Percentiles rank a stretch among this genome's conserved stretches.
phyloP scores from a whole-genome alignment of 2,329 filamentous ascomycete genomes.

The Emergomyces orientalis region DNA sequence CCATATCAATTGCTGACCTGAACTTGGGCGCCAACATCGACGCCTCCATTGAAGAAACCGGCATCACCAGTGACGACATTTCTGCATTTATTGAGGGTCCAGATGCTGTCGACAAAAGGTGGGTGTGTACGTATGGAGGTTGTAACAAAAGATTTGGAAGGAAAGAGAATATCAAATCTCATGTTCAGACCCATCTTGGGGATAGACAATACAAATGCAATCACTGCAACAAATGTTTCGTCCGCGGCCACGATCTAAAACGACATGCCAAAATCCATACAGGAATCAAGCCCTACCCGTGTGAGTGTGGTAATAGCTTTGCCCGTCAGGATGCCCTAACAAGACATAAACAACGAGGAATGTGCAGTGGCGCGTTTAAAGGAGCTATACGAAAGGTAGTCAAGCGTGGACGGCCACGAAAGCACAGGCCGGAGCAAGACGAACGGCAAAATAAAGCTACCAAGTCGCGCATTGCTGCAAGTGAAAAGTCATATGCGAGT shows the following conservation, averaged over 20 bases:
- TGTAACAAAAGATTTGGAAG: constrained; percentile 90
- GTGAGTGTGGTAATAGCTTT: constrained; percentile 88
- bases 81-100: constrained; percentile 64
- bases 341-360: constrained; percentile 84
- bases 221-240: constrained; percentile 89
- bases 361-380: constrained; percentile 93
- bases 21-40: constrained; percentile 49
- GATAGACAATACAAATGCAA: constrained; percentile 93
- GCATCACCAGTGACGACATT: constrained; percentile 79
- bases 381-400: constrained; percentile 59
- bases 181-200: constrained; percentile 95
- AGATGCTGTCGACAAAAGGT: constrained; percentile 64
- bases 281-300: constrained; percentile 89
- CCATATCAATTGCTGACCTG: constrained; percentile 39
- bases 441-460: constrained; percentile 49
- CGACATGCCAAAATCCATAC: constrained; percentile 96
- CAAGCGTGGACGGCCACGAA: constrained; percentile 58
- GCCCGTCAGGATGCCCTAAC: constrained; percentile 92
- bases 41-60: constrained; percentile 63
- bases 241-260: constrained; percentile 93
- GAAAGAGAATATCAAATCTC: constrained; percentile 97
- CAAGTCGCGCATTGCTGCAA: constrained; percentile 40
- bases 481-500: constrained; percentile 28
- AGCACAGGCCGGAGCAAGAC: constrained; percentile 51
- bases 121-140: constrained; percentile 64